phyloP scores from a whole-genome alignment of 371 early-diverging fungal species.

The Syncephalastrum racemosum region DNA sequence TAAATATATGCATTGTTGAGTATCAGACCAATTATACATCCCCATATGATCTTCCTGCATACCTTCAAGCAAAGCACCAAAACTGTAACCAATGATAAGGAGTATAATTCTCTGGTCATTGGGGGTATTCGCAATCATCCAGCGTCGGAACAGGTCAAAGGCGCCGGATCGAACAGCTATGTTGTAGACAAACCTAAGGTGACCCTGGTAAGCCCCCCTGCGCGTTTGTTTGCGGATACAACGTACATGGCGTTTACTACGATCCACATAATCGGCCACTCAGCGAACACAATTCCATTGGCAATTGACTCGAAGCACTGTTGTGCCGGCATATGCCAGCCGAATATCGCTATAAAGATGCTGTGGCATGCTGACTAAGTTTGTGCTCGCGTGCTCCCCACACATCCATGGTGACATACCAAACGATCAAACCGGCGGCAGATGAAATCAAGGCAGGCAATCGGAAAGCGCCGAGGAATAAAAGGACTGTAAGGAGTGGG shows the following conservation, averaged over 20 bases:
- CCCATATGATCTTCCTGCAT: neutral
- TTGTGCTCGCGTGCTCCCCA: neutral
- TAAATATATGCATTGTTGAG: conserved; percentile 1
- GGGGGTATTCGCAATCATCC: conserved; percentile 22
- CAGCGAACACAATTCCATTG: conserved; percentile 41
- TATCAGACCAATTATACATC: neutral
- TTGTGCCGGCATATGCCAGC: conserved; percentile 49
- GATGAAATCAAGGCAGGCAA: conserved; percentile 33
- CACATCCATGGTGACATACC: conserved; percentile 14
- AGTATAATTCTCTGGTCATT: conserved; percentile 38
- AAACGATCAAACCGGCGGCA: conserved; percentile 25
- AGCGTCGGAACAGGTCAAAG: neutral
- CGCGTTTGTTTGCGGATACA: neutral
- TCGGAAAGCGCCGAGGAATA: conserved; percentile 30
- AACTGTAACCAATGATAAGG: conserved; percentile 38
- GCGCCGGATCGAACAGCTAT: conserved; percentile 38
- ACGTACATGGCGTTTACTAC: conserved; percentile 43
- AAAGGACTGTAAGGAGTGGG: conserved; percentile 31
- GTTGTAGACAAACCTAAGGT: conserved; percentile 45
- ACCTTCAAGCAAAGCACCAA: conserved; percentile 48
- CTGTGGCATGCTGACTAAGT: conserved; percentile 10
- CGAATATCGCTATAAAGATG: conserved; percentile 49
- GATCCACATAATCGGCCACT: conserved; percentile 55
- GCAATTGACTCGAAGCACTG: conserved; percentile 36
- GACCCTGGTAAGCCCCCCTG: neutral